These are phyloP conservation scores for Mycena vitilis DNA, from an alignment of 768 basidiomycete genomes.

Conservation along the genomic window DNA sequence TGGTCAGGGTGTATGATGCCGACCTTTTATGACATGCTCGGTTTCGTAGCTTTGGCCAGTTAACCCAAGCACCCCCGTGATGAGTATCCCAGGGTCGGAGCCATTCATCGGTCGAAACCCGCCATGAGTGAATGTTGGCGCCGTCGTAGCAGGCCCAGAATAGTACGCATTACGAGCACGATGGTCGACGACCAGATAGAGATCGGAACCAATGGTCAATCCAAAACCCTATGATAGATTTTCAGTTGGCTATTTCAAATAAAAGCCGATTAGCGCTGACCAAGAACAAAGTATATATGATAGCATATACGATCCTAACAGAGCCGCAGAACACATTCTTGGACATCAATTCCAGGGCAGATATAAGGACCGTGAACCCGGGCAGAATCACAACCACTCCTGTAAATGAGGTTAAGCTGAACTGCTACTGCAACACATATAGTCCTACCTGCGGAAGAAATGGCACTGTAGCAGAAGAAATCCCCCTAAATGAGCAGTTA, in stretches of 20 bases:
- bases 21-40: conserved; percentile 64
- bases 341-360: conserved; percentile 84
- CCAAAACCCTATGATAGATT: conserved; percentile 74
- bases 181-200: conserved; percentile 78
- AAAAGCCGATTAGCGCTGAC: conserved; percentile 49
- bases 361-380: conserved; percentile 75
- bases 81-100: conserved; percentile 47
- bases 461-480: conserved; percentile 89
- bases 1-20: conserved; percentile 25
- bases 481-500: conserved; percentile 50
- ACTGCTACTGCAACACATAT: neutral
- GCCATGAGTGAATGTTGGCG: conserved; percentile 65
- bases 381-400: conserved; percentile 88
- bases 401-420: neutral
- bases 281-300: conserved; percentile 87
- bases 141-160: conserved; percentile 53
- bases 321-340: conserved; percentile 85
- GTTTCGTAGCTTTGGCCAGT: conserved; percentile 47
- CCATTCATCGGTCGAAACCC: conserved; percentile 63
- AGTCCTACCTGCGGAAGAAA: conserved; percentile 78
- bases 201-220: conserved; percentile 84
- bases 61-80: conserved; percentile 61
- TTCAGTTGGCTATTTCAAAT: conserved; percentile 3
- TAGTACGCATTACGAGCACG: conserved; percentile 65
- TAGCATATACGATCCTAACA: conserved; percentile 86